Base-by-base conservation (phyloP, 371 early-diverging fungal species). In the Umbelopsis sp. region DNA sequence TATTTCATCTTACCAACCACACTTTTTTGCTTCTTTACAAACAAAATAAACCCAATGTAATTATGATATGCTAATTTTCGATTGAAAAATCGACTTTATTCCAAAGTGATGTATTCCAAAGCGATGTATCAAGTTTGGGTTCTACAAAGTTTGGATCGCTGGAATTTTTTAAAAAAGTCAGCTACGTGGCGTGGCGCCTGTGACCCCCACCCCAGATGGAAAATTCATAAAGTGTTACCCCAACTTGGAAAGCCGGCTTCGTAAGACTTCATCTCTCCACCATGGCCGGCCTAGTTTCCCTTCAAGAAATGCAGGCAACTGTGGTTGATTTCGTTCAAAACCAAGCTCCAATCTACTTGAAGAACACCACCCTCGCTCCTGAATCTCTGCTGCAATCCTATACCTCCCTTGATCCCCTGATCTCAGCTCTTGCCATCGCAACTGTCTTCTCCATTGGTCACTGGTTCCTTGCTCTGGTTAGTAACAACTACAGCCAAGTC, bases 401-500 rank as follows among this genome's bases (percentile, higher is more conserved):
- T 48, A 35, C 35, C 35, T n/a, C 63, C 32, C 71, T 74, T 4
- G 77, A 83, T 65, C 74, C 81, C 18, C 63, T 80, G 11, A 66
- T 69, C 24, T 57, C 69, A 9, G 76, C 75, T 2, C 22, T 74
- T 0, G 69, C 65, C 24, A 32, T 69, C 5, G 63, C 69, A 18
- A 20, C 67, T 5, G 63, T 50, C 1, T 25, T 81, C 35, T 53
- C 72, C 9, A 24, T 63, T 11, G 51, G 72, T 46, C 80, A 80
- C 45, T 76, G 73, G 69, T 37, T 76, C 11, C 24, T 78, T 51
- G 69, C 74, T n/a, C 76, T 79, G 48, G 45, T 83, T 2, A 80
- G 80, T 2, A 72, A 72, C 38, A 78, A 83, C 63, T 81, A 81
- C 24, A 81, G 81, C 22, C 84, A 83, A 81, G 84, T 83, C 29